Base-by-base conservation (phyloP, 805 yeast genomes). In the Candida morakotiae region DNA sequence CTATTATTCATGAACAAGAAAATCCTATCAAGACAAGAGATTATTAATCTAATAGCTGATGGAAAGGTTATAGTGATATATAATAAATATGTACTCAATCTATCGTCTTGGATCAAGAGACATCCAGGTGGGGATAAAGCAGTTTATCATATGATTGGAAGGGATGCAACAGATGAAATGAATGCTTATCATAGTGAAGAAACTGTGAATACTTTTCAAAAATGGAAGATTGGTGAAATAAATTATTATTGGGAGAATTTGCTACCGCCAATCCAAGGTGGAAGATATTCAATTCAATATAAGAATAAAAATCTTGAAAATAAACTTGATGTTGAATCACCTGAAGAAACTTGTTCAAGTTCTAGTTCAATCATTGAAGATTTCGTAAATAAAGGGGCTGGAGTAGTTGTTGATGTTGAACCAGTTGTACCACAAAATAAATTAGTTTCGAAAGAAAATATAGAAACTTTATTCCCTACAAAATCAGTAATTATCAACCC, bases 61-160 rank as follows among this genome's bases (percentile, higher is more conserved):
- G 95, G 95, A 2, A 75, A 80, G 42, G 73, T 78, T 17, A 72
- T 87, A 20, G 86, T 87, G 27, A 81, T 87, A 3, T 82, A 77
- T 52, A 65, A 80, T 25, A 62, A 71, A 31, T 42, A 60, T 15
- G 94, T 83, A 4, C 64, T 87, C 28, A 74, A 78, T 46, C 64
- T 88, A 40, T 80, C 87, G 38, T 45, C 60, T 7, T 87, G 95
- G 96, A 57, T 87, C 24, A 67, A 66, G 18, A 67, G 49, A 35
- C 96, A 87, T 57, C 96, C 96, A 0, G 96, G 96, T 11, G 96
- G 96, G 4, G 89, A 82, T 41, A 83, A 78, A 51, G 89, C 94
- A 2, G 80, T 88, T 5, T 68, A 67, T 48, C 96, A 88, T 58
- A 71, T 87, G 82, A 75, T 87, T 3, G 96, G 96, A 2, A 64